Base-by-base conservation (phyloP, 495 filamentous ascomycete genomes). In the Articulospora tetracladia region DNA sequence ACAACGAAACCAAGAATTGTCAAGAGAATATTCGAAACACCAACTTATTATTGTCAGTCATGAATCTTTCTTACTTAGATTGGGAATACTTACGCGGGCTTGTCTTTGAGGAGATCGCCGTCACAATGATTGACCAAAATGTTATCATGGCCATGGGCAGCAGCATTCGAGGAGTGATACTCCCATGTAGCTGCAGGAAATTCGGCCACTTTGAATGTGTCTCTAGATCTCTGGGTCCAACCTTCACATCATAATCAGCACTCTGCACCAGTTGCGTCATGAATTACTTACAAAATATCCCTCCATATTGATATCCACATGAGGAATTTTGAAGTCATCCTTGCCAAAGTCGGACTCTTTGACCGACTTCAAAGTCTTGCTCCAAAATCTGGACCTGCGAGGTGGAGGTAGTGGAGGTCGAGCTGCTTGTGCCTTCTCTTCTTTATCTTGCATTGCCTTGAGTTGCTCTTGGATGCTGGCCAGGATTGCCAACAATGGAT, bases 1-100 rank as follows among this genome's bases (percentile, higher is more conserved):
- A 96, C 89, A 60, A 95, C 90, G 77, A 96, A 94, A 86, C 91
- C 91, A 26, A 90, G 83, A 13, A 95, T 86, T n/a, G 90, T 95
- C 36, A 96, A 80, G 11, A 96, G 77, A 57, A 92, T 79, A 25
- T 78, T 83, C 60, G 82, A 79, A 25, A 94, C 85, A 26, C 81
- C 80, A 2, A 90, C 73, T 77, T 36, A 32, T 1, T 11, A 22
- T 23, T 22, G 22, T 51, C 3, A 51, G 22, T 2, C 15, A 23
- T 22, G 23, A 47, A 47, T 17, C n/a, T n/a, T 6, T 3, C 6
- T 17, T 6, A 6, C 3, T 47, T 19, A 47, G 15, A 22, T 25
- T 26, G 15, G 48, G 22, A 24, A 22, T 51, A 51, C 48, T 51
- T 12, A 51, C 48, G 48, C 25, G n/a, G 41, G 28, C 81, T 70